Percentiles rank a stretch among this genome's conserved stretches.
phyloP scores from a whole-genome alignment of 1,284 basidiomycete species.

The Trametes hirsuta region DNA sequence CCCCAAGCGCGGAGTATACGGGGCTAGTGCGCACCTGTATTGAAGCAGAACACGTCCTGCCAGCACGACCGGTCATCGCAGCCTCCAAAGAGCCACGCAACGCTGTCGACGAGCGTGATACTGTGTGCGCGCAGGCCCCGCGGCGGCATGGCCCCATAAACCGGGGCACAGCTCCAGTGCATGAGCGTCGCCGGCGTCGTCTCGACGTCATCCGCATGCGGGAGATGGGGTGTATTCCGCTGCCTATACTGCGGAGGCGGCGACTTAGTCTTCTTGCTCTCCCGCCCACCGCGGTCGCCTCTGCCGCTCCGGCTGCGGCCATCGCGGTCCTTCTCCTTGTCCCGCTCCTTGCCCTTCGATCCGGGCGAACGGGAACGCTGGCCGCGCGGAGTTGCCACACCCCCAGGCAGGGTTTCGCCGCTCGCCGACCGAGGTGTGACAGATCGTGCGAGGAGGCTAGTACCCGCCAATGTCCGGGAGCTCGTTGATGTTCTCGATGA shows the following conservation, averaged over 20 bases:
- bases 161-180: slow-evolving; percentile 88
- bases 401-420: slow-evolving; percentile 18
- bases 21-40: slow-evolving; percentile 61
- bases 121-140: slow-evolving; percentile 84
- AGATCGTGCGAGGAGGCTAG: slow-evolving; percentile 8
- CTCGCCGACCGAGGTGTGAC: slow-evolving; percentile 16
- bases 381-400: slow-evolving; percentile 14
- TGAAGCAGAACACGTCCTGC: slow-evolving; percentile 84
- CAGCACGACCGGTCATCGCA: slow-evolving; percentile 81
- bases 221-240: slow-evolving; percentile 49
- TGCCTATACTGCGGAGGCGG: slow-evolving; percentile 17
- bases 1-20: neutral
- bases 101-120: slow-evolving; percentile 80
- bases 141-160: slow-evolving; percentile 75
- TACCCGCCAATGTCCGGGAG: slow-evolving; percentile 19
- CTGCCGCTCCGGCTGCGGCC: slow-evolving; percentile 10
- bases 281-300: slow-evolving; percentile 19
- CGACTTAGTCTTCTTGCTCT: slow-evolving; percentile 17
- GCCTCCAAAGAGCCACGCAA: slow-evolving; percentile 89
- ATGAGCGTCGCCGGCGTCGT: slow-evolving; percentile 64
- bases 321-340: slow-evolving; percentile 12
- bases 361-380: slow-evolving; percentile 28
- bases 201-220: slow-evolving; percentile 58
- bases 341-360: slow-evolving; percentile 23
- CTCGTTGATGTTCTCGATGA: slow-evolving; percentile 18